Conservation (phyloP, 1,139 yeast genomes). For the Pichia cactophila region DNA sequence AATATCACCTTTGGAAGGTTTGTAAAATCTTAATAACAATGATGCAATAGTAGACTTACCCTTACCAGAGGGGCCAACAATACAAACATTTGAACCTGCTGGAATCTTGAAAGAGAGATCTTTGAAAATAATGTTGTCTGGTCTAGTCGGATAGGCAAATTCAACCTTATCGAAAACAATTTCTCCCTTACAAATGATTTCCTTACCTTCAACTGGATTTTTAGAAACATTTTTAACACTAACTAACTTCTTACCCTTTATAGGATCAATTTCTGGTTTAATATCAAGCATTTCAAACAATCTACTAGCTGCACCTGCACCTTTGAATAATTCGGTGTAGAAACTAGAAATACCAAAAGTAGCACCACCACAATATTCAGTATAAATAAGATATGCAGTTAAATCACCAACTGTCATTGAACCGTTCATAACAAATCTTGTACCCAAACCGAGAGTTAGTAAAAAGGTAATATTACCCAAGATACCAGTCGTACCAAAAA, state of each 20-base stretch:
- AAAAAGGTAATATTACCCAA: conserved; percentile 76
- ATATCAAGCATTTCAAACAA: conserved; percentile 80
- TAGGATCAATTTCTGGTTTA: conserved; percentile 58
- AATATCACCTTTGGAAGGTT: conserved; percentile 61
- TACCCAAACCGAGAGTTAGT: conserved; percentile 72
- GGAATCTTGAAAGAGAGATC: conserved; percentile 59
- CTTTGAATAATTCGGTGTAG: conserved; percentile 92
- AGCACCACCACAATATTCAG: conserved; percentile 86
- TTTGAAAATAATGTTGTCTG: conserved; percentile 60
- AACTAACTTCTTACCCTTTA: conserved; percentile 44
- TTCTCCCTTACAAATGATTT: conserved; percentile 33
- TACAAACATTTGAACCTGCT: conserved; percentile 82
- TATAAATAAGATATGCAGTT: conserved; percentile 88
- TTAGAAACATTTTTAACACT: conserved; percentile 12
- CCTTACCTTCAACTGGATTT: conserved; percentile 9
- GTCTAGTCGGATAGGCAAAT: conserved; percentile 84
- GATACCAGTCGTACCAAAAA: conserved; percentile 69
- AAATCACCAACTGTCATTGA: conserved; percentile 78
- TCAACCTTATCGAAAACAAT: conserved; percentile 60
- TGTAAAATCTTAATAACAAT: conserved; percentile 70
- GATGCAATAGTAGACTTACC: conserved; percentile 92
- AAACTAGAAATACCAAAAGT: conserved; percentile 86
- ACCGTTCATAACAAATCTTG: conserved; percentile 65
- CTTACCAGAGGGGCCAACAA: conserved; percentile 94
- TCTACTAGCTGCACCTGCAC: conserved; percentile 93